These are phyloP conservation scores for Leccinum solheimii DNA, from an alignment of 1,284 basidiomycete genomes.

Conservation along the genomic window DNA sequence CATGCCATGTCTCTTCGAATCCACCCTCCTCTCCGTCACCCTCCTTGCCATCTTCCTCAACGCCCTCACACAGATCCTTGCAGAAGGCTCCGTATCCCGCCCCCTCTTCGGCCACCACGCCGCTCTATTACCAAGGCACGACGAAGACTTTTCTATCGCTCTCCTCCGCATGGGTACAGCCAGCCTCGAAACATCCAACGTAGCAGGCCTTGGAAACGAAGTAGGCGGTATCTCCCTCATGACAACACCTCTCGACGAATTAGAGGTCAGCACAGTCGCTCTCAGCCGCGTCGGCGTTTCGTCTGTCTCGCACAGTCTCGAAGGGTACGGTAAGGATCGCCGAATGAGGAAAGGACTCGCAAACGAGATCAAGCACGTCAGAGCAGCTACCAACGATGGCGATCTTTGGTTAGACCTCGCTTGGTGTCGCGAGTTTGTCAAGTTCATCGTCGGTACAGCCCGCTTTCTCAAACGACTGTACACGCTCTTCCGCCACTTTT, in stretches of 20 bases:
- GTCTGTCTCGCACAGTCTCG: constrained; percentile 35
- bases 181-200: constrained; percentile 69
- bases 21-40: constrained; percentile 54
- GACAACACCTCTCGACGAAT: constrained; percentile 22
- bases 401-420: constrained; percentile 44
- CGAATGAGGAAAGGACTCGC: constrained; percentile 39
- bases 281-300: constrained; percentile 46
- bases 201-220: constrained; percentile 72
- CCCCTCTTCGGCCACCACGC: constrained; percentile 49
- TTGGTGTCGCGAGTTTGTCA: constrained; percentile 49
- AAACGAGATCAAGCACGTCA: constrained; percentile 52
- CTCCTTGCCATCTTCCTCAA: constrained; percentile 59
- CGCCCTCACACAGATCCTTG: constrained; percentile 60
- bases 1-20: constrained; percentile 69
- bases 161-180: constrained; percentile 70
- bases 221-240: constrained; percentile 51
- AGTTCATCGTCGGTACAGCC: constrained; percentile 38
- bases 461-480: constrained; percentile 42
- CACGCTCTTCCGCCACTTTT: constrained; percentile 23
- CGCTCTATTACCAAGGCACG: constrained; percentile 48
- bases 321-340: constrained; percentile 21
- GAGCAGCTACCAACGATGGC: constrained; percentile 36
- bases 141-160: constrained; percentile 73
- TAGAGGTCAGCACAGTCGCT: constrained; percentile 36
- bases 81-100: constrained; percentile 49